phyloP scores from a whole-genome alignment of 352 stramenopile genomes.

The Phytopythium kandeliae region DNA sequence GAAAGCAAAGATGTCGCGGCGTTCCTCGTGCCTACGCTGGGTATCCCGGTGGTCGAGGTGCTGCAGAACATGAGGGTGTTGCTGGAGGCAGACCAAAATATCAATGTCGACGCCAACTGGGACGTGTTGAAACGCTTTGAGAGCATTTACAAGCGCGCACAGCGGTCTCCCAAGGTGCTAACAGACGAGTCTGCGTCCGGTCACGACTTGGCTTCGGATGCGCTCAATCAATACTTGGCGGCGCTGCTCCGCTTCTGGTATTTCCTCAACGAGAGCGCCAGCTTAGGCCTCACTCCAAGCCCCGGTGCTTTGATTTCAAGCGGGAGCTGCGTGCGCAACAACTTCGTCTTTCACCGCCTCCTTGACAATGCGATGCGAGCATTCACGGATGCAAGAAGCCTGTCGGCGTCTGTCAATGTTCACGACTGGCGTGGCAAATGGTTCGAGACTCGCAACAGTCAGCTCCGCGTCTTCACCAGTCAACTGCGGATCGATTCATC shows the following conservation, averaged over 20 bases:
- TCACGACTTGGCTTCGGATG: background rate
- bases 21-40: background rate
- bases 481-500: background rate
- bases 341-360: conserved; percentile 4
- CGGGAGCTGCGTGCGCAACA: conserved; percentile 2
- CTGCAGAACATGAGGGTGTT: background rate
- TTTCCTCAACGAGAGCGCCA: background rate
- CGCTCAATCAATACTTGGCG: background rate
- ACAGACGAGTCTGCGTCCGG: no score
- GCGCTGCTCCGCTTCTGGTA: conserved; percentile 2
- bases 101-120: background rate
- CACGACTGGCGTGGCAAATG: conserved; percentile 3
- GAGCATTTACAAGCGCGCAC: background rate
- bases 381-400: no score
- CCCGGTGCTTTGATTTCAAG: background rate
- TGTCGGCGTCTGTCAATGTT: background rate
- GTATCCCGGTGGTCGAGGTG: background rate
- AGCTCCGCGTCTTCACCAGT: background rate
- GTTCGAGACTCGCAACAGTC: background rate
- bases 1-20: background rate
- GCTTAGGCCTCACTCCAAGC: no score
- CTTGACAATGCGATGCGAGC: background rate
- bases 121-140: background rate
- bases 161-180: no score
- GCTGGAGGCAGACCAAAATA: background rate